Base-by-base conservation (phyloP, 768 basidiomycete species). In the Lactifluus subvellereus region DNA sequence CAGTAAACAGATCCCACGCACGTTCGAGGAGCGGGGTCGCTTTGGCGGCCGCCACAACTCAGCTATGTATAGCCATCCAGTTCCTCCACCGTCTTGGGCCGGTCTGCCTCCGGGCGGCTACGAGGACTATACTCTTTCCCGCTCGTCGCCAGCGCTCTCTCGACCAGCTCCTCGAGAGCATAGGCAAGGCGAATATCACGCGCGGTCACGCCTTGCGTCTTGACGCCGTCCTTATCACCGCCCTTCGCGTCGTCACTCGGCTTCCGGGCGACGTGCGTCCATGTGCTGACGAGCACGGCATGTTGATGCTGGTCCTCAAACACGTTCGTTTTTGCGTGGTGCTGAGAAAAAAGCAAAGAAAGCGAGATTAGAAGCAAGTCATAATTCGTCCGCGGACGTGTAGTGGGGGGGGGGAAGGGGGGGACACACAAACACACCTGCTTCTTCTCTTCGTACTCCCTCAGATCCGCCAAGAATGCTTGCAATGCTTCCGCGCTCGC, bases 141-240 rank as follows among this genome's bases (percentile, higher is more conserved):
- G 40, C 54, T 38, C 40, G 27, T 42, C 42, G 42, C 58, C 22
- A 60, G 35, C 40, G 48, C 63, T 6, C 22, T 54, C 59, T 64
- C 63, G 30, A 60, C 60, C 42, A 64, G n/a, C 35, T 1, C 6
- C 42, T 64, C 63, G 58, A 64, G 63, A 22, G 47, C 48, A 47
- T 64, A 64, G 18, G 58, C 63, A 4, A 64, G 63, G 11, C 42
- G 42, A 56, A 64, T 60, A 47, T 64, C 63, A n/a, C 48, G 58
- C 40, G 48, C 59, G 2, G 63, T 64, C 54, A 64, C 63, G 22
- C 63, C 63, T n/a, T 60, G 54, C 22, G 3, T 60, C 48, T 55
- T 45, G 30, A 11, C 20, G n/a, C 47, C 22, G 2, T 48, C 20
- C 45, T 47, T 20, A 1, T 40, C 35, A 13, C 32, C 7, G 18